A percentile compares a stretch with the other conserved stretches of the same genome.
Conservation (phyloP, 305 asterid species). For the Rubia peregrina region DNA sequence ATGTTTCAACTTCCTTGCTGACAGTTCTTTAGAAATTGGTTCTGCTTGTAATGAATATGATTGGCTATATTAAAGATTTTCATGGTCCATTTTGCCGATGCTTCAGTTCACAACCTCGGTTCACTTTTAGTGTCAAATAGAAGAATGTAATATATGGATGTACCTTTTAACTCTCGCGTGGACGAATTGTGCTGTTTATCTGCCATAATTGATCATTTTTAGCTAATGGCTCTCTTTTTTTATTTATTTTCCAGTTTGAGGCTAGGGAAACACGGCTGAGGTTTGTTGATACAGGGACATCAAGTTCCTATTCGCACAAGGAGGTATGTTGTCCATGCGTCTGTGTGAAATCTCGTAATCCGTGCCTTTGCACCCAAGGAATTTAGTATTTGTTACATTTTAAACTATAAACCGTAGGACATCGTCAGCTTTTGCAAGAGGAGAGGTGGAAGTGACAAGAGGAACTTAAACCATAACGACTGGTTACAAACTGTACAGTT, state of each 20-base stretch:
- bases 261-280: conserved; percentile 66
- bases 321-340: conserved; percentile 42
- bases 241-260: conserved; percentile 36
- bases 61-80: neutral
- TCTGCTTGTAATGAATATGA: neutral
- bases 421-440: conserved; percentile 66
- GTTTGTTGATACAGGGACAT: conserved; percentile 74
- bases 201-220: conserved; percentile 7
- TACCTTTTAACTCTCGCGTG: neutral
- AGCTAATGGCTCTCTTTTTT: conserved; percentile 11
- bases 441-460: conserved; percentile 77
- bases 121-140: neutral
- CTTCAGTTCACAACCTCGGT: neutral
- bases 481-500: conserved; percentile 82
- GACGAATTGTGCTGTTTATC: neutral
- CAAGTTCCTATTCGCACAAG: conserved; percentile 78
- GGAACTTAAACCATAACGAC: conserved; percentile 57
- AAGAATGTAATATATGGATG: neutral
- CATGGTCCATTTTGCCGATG: neutral
- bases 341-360: conserved; percentile 16
- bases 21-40: neutral
- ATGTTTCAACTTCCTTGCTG: neutral
- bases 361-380: conserved; percentile 14
- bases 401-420: conserved; percentile 47
- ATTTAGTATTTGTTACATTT: conserved; percentile 22